Conservation (phyloP, 441 rosid species). For the Euphorbia schlechtendalii region DNA sequence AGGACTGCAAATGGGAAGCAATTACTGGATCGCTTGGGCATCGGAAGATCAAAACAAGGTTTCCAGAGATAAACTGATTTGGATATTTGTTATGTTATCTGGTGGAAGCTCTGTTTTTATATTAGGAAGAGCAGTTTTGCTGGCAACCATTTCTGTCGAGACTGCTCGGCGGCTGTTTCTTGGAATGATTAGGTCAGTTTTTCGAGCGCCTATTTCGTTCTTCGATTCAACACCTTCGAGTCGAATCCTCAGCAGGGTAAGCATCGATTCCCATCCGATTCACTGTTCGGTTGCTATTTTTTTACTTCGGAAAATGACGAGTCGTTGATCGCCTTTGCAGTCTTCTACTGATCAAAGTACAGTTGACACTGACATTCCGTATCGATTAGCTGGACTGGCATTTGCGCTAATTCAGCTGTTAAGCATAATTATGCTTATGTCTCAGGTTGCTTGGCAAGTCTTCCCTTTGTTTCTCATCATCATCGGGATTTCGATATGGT, state of each 20-base stretch:
- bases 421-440: slow-evolving; percentile 49
- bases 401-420: slow-evolving; percentile 58
- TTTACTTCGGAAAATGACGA: slow-evolving; percentile 4
- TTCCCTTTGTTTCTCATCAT: slow-evolving; percentile 44
- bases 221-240: slow-evolving; percentile 62
- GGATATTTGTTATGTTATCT: slow-evolving; percentile 39
- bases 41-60: slow-evolving; percentile 31
- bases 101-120: slow-evolving; percentile 58
- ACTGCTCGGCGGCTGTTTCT: slow-evolving; percentile 48
- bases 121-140: slow-evolving; percentile 49
- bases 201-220: slow-evolving; percentile 56
- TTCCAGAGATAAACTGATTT: slow-evolving; percentile 29
- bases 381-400: slow-evolving; percentile 55
- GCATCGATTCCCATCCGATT: slow-evolving; percentile 1
- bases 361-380: slow-evolving; percentile 60
- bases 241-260: slow-evolving; percentile 50
- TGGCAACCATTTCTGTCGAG: slow-evolving; percentile 45
- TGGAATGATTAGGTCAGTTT: slow-evolving; percentile 44
- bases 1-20: slow-evolving; percentile 55
- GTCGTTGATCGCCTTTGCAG: slow-evolving; percentile 21
- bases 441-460: slow-evolving; percentile 53
- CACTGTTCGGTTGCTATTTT: neutral
- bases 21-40: slow-evolving; percentile 56
- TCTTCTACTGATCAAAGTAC: slow-evolving; percentile 60
- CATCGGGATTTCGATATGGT: slow-evolving; percentile 53